Conservation (phyloP, 73 alveolate species). For the Blepharisma stoltei region DNA sequence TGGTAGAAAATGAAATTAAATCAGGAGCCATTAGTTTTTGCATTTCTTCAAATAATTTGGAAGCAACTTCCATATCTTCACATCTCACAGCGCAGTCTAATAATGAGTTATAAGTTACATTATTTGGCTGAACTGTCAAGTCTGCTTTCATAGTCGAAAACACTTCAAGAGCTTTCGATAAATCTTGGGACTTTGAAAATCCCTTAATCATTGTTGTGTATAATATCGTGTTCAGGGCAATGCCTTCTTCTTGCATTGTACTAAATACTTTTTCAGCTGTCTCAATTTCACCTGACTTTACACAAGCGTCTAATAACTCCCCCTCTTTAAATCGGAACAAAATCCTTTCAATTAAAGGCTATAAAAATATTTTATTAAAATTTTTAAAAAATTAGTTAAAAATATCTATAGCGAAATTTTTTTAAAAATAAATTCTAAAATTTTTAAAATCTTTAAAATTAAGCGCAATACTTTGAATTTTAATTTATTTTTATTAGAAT, state of each 20-base stretch:
- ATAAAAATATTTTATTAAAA: no score
- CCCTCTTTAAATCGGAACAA: no score
- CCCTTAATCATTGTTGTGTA: slow-evolving; percentile 91
- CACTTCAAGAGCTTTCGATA: slow-evolving; percentile 71
- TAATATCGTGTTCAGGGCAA: slow-evolving; percentile 75
- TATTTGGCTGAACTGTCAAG: slow-evolving; percentile 67
- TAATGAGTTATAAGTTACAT: slow-evolving; percentile 81
- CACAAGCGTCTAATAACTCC: slow-evolving; percentile 89
- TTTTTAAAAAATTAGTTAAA: no score
- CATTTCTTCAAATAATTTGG: slow-evolving; percentile 80
- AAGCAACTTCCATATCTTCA: slow-evolving; percentile 61
- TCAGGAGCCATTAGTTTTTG: slow-evolving; percentile 67
- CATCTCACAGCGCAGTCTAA: slow-evolving; percentile 87
- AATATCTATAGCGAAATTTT: no score
- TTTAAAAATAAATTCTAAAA: no score
- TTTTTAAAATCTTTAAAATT: no score
- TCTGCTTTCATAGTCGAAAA: slow-evolving; percentile 76
- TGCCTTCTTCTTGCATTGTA: slow-evolving; percentile 68
- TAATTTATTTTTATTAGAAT: no score
- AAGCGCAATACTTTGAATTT: no score
- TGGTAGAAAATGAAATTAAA: slow-evolving; percentile 82
- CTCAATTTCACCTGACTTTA: slow-evolving; percentile 71
- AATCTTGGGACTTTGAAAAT: slow-evolving; percentile 61
- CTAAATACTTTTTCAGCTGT: slow-evolving; percentile 80
- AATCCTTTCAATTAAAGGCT: no score